Percentiles rank a stretch among this genome's conserved stretches.
Evolutionary conservation across 2,329 filamentous ascomycete species (phyloP).

Genomic region (Macrophomina pseudophaseolina): DNA sequence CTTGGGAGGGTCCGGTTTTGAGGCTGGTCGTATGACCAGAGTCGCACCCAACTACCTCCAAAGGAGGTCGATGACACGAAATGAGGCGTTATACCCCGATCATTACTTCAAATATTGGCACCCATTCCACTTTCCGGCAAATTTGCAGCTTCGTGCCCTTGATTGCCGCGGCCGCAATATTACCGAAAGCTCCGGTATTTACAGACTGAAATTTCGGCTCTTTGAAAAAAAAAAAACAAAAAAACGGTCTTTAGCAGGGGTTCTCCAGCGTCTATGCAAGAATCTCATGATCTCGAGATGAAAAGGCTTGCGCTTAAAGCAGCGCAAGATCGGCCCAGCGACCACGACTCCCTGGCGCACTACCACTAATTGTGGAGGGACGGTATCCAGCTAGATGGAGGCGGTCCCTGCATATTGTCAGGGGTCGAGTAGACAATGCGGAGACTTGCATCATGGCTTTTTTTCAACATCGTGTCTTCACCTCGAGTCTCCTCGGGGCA

Average conservation of each 20-base stretch:
- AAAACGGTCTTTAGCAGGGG: constrained; percentile 5
- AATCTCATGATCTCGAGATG: constrained; percentile 16
- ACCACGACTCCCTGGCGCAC: not conserved
- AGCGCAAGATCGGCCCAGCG: constrained; percentile 1
- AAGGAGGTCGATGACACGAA: constrained; percentile 5
- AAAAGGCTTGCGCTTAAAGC: constrained; percentile 3
- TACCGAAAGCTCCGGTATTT: not conserved
- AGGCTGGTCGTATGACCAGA: constrained; percentile 1
- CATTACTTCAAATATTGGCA: not conserved
- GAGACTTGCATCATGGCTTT: constrained; percentile 11
- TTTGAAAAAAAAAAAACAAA: too few species aligned
- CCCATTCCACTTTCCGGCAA: not conserved
- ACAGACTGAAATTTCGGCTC: not conserved
- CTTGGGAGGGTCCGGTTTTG: constrained; percentile 5
- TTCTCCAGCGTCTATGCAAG: constrained; percentile 6
- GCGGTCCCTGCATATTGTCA: constrained; percentile 10
- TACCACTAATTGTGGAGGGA: constrained; percentile 10
- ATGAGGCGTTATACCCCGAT: constrained; percentile 19
- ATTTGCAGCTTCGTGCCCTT: not conserved
- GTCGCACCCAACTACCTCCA: not conserved
- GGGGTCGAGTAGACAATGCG: constrained; percentile 2
- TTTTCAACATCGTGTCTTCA: constrained; percentile 7
- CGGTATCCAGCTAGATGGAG: constrained; percentile 17
- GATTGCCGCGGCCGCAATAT: not conserved
- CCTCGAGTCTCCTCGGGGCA: not conserved